A percentile compares a stretch with the other conserved stretches of the same genome.
Evolutionary conservation across 148 eudicot genomes (phyloP).

Genomic region (Nyssa sinensis): DNA sequence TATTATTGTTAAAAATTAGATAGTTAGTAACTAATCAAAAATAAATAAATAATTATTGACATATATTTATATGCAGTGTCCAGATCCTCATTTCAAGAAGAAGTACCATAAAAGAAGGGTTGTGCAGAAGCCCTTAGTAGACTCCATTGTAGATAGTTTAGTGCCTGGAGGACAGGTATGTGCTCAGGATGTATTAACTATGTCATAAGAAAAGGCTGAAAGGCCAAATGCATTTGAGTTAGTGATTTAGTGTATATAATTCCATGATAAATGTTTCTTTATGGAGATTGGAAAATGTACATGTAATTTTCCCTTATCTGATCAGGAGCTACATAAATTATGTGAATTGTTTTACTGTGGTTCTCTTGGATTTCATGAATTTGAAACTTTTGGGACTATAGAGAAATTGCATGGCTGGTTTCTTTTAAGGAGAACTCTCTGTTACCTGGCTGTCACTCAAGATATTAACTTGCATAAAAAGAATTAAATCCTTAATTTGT

Average conservation of each 20-base stretch:
- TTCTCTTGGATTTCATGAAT: neutral
- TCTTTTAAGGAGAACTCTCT: no score
- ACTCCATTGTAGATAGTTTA: constrained; percentile 57
- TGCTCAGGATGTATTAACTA: neutral
- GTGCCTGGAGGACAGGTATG: constrained; percentile 76
- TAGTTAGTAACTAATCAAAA: neutral
- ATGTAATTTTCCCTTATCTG: neutral
- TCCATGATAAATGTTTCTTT: neutral
- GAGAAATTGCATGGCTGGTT: no score
- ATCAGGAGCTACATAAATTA: neutral
- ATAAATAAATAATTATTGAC: neutral
- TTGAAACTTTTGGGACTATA: no score
- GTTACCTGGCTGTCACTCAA: no score
- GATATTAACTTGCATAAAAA: no score
- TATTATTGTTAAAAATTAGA: neutral
- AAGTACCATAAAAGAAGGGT: constrained; percentile 89
- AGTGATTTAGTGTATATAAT: neutral
- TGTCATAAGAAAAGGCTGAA: neutral
- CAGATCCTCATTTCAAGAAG: constrained; percentile 95
- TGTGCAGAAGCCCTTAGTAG: constrained; percentile 78
- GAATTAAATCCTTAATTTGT: no score
- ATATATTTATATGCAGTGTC: constrained; percentile 58
- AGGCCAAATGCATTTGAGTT: neutral
- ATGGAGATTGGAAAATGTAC: neutral
- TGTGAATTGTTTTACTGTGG: neutral